Evolutionary conservation across 306 rosid genomes (phyloP).

Genomic region (Citrullus colocynthis): DNA sequence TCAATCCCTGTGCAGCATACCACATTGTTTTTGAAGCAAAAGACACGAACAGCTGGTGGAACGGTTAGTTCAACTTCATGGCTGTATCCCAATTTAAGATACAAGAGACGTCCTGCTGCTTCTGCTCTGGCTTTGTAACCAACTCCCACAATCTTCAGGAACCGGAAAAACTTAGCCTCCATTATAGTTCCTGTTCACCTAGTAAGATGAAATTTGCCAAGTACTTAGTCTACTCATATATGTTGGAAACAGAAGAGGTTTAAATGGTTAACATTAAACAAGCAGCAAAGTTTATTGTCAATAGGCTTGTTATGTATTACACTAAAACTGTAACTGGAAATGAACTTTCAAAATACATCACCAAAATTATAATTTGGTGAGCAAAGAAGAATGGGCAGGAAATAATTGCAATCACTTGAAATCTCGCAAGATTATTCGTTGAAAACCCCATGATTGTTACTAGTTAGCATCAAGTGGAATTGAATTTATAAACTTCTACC

Average conservation of each 20-base stretch:
- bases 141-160: slow-evolving; percentile 79
- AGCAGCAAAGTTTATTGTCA: neutral
- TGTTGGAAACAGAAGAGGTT: neutral
- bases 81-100: slow-evolving; percentile 74
- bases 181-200: slow-evolving; percentile 13
- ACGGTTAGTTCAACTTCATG: slow-evolving; percentile 72
- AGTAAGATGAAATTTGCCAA: neutral
- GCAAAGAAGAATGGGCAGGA: neutral
- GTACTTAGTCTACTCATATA: neutral
- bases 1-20: slow-evolving; percentile 86
- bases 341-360: neutral
- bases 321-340: neutral
- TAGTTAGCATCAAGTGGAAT: neutral
- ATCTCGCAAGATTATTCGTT: neutral
- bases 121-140: slow-evolving; percentile 90
- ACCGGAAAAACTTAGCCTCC: slow-evolving; percentile 69
- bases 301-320: neutral
- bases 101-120: slow-evolving; percentile 57
- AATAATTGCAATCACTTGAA: neutral
- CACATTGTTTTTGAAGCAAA: slow-evolving; percentile 85
- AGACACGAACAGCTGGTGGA: slow-evolving; percentile 74
- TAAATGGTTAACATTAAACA: neutral
- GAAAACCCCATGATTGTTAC: neutral
- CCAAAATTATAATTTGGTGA: neutral
- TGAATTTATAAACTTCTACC: neutral